Evolutionary conservation across 305 asterid genomes (phyloP), one percentile per base, ranked within the genome.

Genomic region (Fraxinus velutina): DNA sequence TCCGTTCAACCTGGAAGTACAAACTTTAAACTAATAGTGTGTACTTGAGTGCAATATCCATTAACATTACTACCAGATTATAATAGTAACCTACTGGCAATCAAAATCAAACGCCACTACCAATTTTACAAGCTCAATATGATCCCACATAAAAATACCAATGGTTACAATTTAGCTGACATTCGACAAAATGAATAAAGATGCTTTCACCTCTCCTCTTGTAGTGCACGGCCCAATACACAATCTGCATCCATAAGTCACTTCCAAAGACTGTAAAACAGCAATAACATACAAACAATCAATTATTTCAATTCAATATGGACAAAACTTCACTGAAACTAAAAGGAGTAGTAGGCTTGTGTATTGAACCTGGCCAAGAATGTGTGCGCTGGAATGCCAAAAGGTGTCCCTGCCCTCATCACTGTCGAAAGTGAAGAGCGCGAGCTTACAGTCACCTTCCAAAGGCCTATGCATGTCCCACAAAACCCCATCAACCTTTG

Each of bases 301-400:
- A 60, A 60, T 60, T 21, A 85, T 36, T 21, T 57, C 81, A 75
- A 22, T 52, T 39, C 68, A 81, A 39, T 80, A 73, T 77, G 76
- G 39, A 22, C 80, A 66, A n/a, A 73, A 74, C 34, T 79, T 66
- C 32, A 17, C 22, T 50, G 62, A 50, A 15, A 50, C 62, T 50
- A 50, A 4, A 50, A 50, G 39, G 73, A 55, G 60, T 17, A 10
- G 19, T 10, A 24, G 32, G 60, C 5, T 34, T n/a, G 42, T 12
- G 57, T 9, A 27, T 17, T 22, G 82, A 82, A 93, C 99, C 97
- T 95, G 93, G 77, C 98, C 98, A 6, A 96, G 97, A 86, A 96
- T 96, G 89, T 96, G 98, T 5, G 99, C 99, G 83, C 98, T 96
- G 0, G 99, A 94, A 79, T 96, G 98, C 99, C 99, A 96, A 81